Conservation (phyloP, 176 grass and related monocot species). For the Eragrostis curvula region DNA sequence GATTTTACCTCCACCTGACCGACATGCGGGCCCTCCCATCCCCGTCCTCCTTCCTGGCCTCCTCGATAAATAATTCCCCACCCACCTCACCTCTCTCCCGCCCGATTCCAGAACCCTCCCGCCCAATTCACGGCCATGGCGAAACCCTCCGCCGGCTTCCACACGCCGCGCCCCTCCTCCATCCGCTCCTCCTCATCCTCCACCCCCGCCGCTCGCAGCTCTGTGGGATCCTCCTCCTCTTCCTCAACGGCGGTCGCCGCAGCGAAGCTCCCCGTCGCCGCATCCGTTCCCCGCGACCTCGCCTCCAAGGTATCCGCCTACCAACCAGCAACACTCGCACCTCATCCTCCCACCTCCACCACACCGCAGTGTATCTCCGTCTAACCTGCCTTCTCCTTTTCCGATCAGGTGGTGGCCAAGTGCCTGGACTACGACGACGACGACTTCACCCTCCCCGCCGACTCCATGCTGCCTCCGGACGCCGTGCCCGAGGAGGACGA, state of each 20-base stretch:
- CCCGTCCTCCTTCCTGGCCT: no score
- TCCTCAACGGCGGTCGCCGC: background rate
- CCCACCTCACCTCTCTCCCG: background rate
- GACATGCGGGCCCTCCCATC: no score
- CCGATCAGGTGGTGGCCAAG: slow-evolving; percentile 37
- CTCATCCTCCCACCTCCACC: no score
- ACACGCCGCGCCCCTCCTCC: slow-evolving; percentile 33
- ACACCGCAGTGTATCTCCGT: no score
- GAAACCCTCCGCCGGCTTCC: slow-evolving; percentile 22
- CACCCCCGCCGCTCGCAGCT: slow-evolving; percentile 12
- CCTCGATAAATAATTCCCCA: background rate
- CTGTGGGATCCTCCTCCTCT: background rate
- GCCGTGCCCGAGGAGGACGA: background rate
- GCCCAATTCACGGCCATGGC: slow-evolving; percentile 35
- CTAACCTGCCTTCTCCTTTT: background rate
- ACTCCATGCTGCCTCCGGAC: background rate
- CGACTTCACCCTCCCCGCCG: background rate
- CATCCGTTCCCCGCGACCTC: background rate
- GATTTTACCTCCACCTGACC: no score
- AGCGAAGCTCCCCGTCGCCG: slow-evolving; percentile 19
- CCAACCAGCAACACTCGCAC: background rate
- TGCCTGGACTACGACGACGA: slow-evolving; percentile 41
- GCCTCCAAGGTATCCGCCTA: slow-evolving; percentile 37
- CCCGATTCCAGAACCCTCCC: background rate
- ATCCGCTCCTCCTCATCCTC: slow-evolving; percentile 15